A percentile compares a stretch with the other conserved stretches of the same genome.
These are phyloP conservation scores for Ramalina peruviana DNA, from an alignment of 495 filamentous ascomycete genomes.

Conservation along the genomic window DNA sequence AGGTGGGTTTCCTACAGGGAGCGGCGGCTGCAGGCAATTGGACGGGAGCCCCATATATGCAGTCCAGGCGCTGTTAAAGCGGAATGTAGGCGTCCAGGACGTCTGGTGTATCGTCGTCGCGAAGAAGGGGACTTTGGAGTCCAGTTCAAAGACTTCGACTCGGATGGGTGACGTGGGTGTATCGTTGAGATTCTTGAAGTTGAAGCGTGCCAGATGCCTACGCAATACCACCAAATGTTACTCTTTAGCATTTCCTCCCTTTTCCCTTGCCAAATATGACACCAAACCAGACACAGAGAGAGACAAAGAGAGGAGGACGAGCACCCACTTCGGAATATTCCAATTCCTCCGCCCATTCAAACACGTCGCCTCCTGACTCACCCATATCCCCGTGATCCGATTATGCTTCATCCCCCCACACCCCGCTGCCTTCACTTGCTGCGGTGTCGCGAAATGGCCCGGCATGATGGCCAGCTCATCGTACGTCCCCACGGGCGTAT, in stretches of 20 bases:
- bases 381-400: slow-evolving; percentile 35
- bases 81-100: slow-evolving; percentile 28
- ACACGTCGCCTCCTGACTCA: slow-evolving; percentile 32
- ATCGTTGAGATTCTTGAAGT: slow-evolving; percentile 16
- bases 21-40: slow-evolving; percentile 29
- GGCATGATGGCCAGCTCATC: slow-evolving; percentile 36
- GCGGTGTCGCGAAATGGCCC: slow-evolving; percentile 26
- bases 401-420: slow-evolving; percentile 12
- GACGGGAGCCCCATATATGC: slow-evolving; percentile 22
- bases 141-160: slow-evolving; percentile 29
- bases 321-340: slow-evolving; percentile 33
- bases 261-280: neutral
- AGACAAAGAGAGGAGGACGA: neutral
- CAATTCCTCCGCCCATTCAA: slow-evolving; percentile 36
- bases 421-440: slow-evolving; percentile 8
- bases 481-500: slow-evolving; percentile 36
- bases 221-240: too few relatives aligned
- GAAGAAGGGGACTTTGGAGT: slow-evolving; percentile 26
- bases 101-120: slow-evolving; percentile 27
- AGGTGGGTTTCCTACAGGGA: slow-evolving; percentile 22
- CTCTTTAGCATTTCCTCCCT: too few relatives aligned
- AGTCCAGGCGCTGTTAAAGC: slow-evolving; percentile 22
- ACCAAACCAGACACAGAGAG: neutral
- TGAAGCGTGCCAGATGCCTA: slow-evolving; percentile 34
- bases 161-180: slow-evolving; percentile 19